These are phyloP conservation scores for Solanum tacnaense DNA, from an alignment of 257 asterid genomes.

Conservation along the genomic window DNA sequence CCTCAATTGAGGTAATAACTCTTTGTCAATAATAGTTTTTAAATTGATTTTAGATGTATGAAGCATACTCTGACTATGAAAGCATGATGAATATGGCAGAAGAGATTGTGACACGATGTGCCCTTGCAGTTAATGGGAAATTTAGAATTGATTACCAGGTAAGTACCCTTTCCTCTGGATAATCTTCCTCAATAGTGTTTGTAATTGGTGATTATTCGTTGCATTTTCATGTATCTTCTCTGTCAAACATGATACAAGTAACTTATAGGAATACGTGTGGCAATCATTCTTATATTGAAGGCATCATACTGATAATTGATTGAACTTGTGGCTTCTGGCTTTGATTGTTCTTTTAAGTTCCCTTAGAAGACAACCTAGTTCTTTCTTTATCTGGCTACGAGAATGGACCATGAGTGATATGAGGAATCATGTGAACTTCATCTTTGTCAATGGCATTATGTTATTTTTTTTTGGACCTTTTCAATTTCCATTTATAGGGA, in stretches of 20 bases:
- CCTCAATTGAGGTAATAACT: slow-evolving; percentile 76
- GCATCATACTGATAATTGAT: background rate
- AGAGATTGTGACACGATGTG: slow-evolving; percentile 44
- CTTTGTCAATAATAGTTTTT: background rate
- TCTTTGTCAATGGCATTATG: background rate
- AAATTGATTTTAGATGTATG: slow-evolving; percentile 54
- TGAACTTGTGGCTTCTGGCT: background rate
- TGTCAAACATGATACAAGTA: background rate
- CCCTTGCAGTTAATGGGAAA: slow-evolving; percentile 67
- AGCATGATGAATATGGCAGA: slow-evolving; percentile 96
- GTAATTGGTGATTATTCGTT: background rate
- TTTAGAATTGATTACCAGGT: slow-evolving; percentile 85
- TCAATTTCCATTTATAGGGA: background rate
- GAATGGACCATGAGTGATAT: background rate
- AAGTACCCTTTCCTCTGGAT: background rate
- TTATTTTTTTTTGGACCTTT: background rate
- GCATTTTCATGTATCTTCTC: background rate
- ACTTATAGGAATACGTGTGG: background rate
- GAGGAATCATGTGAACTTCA: background rate
- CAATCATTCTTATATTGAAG: background rate
- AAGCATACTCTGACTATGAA: slow-evolving; percentile 93
- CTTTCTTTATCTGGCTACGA: background rate
- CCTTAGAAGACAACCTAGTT: background rate
- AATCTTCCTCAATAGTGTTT: background rate
- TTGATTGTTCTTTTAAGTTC: background rate